phyloP scores from a whole-genome alignment of 2,329 filamentous ascomycete species.

The Aspergillus thermomutatus region DNA sequence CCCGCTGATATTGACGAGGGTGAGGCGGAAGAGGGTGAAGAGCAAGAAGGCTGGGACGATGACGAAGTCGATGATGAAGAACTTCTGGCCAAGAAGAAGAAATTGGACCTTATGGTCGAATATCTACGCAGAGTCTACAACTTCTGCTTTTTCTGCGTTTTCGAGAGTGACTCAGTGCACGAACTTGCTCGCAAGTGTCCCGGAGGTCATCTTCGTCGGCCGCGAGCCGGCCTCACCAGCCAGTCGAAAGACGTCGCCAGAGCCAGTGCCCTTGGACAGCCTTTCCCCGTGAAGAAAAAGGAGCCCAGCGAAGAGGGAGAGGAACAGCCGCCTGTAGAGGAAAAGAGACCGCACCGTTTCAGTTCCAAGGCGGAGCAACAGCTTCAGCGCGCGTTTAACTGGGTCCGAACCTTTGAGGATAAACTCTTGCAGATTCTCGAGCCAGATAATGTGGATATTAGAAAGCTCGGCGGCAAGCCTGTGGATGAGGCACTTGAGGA shows the following conservation, averaged over 20 bases:
- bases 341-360: slow-evolving; percentile 69
- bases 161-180: slow-evolving; percentile 95
- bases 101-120: slow-evolving; percentile 90
- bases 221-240: slow-evolving; percentile 77
- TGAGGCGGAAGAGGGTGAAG: slow-evolving; percentile 76
- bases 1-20: slow-evolving; percentile 46
- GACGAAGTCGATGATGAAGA: slow-evolving; percentile 86
- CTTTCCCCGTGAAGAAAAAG: slow-evolving; percentile 80
- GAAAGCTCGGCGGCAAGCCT: slow-evolving; percentile 85
- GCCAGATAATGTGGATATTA: slow-evolving; percentile 79
- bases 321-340: slow-evolving; percentile 62
- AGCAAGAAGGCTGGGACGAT: slow-evolving; percentile 64
- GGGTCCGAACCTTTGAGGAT: slow-evolving; percentile 98
- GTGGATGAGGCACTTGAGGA: slow-evolving; percentile 83
- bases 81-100: slow-evolving; percentile 88
- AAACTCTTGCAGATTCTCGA: slow-evolving; percentile 92
- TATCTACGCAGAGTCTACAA: slow-evolving; percentile 96
- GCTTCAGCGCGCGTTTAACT: slow-evolving; percentile 91
- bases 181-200: slow-evolving; percentile 94
- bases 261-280: slow-evolving; percentile 76
- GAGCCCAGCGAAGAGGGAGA: slow-evolving; percentile 61
- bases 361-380: slow-evolving; percentile 82
- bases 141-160: slow-evolving; percentile 99
- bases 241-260: slow-evolving; percentile 79
- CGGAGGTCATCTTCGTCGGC: slow-evolving; percentile 91